A percentile compares a stretch with the other conserved stretches of the same genome.
These are phyloP conservation scores for Quercus cerris DNA, from an alignment of 306 rosid species.

Conservation along the genomic window DNA sequence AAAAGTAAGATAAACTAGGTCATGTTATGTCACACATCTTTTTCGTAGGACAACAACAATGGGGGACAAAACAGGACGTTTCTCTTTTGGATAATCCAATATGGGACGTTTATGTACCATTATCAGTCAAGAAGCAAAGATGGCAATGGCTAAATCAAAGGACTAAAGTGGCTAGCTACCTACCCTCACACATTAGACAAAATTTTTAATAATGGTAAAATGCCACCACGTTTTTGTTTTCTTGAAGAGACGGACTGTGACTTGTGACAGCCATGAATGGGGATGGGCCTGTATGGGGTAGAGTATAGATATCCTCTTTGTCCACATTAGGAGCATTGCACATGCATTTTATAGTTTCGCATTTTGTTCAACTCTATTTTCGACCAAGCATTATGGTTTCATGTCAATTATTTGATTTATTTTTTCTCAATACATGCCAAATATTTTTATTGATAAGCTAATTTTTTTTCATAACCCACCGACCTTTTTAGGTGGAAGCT, in stretches of 20 bases:
- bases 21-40: neutral
- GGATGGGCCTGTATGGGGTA: neutral
- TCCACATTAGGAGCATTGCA: neutral
- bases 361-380: neutral
- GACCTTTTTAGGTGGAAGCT: neutral
- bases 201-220: neutral
- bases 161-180: neutral
- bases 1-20: neutral
- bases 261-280: neutral
- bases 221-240: neutral
- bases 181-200: neutral
- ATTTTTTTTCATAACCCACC: neutral
- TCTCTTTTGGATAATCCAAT: neutral
- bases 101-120: neutral
- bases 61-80: neutral
- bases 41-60: neutral
- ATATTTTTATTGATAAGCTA: neutral
- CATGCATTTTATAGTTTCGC: neutral
- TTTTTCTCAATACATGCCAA: neutral
- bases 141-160: neutral
- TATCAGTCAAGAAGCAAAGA: neutral
- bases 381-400: neutral
- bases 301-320: neutral
- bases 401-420: neutral
- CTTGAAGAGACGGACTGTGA: neutral